Conservation (phyloP, 2,329 filamentous ascomycete species). For the Penicillium verrucosum region DNA sequence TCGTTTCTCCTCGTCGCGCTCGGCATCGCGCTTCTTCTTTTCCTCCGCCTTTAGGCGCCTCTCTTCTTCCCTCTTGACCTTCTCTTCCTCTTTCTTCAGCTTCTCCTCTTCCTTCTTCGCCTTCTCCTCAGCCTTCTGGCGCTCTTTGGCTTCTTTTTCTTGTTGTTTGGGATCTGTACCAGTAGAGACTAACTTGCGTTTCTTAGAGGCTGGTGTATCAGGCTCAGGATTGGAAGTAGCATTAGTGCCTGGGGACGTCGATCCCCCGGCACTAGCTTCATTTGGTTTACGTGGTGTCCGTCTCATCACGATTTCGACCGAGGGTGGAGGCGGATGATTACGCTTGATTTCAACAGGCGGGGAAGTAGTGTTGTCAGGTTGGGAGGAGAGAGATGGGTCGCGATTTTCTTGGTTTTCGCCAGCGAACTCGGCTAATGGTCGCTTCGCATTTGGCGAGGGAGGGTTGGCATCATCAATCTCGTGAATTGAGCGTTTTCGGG, state of each 20-base stretch:
- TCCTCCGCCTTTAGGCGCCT: constrained; percentile 25
- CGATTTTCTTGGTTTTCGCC: constrained; percentile 26
- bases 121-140: constrained; percentile 30
- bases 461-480: constrained; percentile 23
- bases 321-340: neutral
- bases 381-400: constrained; percentile 7
- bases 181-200: constrained; percentile 26
- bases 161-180: constrained; percentile 35
- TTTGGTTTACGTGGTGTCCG: neutral
- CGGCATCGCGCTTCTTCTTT: constrained; percentile 25
- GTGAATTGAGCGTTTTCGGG: constrained; percentile 31
- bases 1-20: constrained; percentile 33
- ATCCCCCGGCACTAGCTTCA: neutral
- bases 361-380: neutral
- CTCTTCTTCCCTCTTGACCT: constrained; percentile 32
- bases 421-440: constrained; percentile 8
- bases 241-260: neutral
- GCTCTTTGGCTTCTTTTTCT: constrained; percentile 35
- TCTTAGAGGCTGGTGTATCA: constrained; percentile 23
- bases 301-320: constrained; percentile 7
- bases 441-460: constrained; percentile 12
- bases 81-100: constrained; percentile 31
- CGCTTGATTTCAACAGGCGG: neutral
- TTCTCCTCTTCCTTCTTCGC: constrained; percentile 26
- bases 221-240: constrained; percentile 8